phyloP scores from a whole-genome alignment of 495 filamentous ascomycete species.

The Penicillium goetzii region DNA sequence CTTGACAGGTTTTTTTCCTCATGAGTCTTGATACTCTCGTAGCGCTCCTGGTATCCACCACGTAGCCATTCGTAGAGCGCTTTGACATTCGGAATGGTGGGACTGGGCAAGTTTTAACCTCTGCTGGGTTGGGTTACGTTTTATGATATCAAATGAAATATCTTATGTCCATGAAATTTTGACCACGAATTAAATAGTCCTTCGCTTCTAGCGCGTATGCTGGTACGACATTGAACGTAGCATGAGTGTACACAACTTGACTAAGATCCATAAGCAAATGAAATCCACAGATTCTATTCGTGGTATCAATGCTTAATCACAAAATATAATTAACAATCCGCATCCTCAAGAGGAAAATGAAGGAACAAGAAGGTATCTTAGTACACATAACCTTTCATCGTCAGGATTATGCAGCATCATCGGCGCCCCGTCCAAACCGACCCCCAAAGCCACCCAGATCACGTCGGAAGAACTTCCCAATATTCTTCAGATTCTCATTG shows the following conservation, averaged over 20 bases:
- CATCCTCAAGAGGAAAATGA: constrained; percentile 5
- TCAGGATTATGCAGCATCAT: constrained; percentile 34
- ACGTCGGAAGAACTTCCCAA: constrained; percentile 93
- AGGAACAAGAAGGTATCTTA: constrained; percentile 3
- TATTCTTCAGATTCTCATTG: constrained; percentile 90
- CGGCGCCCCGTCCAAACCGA: constrained; percentile 59
- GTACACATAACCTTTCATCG: background rate
- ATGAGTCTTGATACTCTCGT: constrained; percentile 8
- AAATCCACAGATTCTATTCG: constrained; percentile 9
- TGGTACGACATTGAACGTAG: background rate
- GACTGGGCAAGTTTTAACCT: background rate
- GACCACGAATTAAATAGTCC: background rate
- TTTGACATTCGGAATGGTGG: background rate
- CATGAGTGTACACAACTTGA: background rate
- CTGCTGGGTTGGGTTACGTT: background rate
- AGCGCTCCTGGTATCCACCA: background rate
- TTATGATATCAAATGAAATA: constrained; percentile 6
- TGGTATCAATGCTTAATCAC: constrained; percentile 7
- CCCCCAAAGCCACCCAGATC: constrained; percentile 84
- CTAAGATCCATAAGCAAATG: background rate
- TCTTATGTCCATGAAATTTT: background rate
- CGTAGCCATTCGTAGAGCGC: constrained; percentile 6
- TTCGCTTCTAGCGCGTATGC: background rate
- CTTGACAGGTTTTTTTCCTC: constrained; percentile 21
- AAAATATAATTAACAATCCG: background rate